Percentiles rank a stretch among this genome's conserved stretches.
These are phyloP conservation scores for Pharnaceum exiguum DNA, from an alignment of 148 eudicot species.

Conservation along the genomic window DNA sequence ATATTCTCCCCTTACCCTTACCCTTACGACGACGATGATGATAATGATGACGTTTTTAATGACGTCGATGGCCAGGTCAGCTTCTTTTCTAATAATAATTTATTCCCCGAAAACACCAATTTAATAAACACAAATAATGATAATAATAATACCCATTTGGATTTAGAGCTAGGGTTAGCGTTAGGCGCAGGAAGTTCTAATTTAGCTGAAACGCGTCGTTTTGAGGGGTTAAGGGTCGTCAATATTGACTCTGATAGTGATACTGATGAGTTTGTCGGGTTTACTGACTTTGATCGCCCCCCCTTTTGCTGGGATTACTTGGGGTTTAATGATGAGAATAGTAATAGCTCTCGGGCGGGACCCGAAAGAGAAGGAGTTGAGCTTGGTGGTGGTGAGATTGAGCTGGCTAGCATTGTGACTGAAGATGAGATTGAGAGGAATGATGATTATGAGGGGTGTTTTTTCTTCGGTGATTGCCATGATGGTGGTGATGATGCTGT, in stretches of 20 bases:
- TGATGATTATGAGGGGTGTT: conserved; percentile 13
- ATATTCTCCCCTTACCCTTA: conserved; percentile 7
- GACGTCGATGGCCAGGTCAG: too few relatives aligned
- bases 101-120: conserved; percentile 30
- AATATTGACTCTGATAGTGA: conserved; percentile 75
- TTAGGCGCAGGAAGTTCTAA: conserved; percentile 9
- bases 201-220: conserved; percentile 8
- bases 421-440: conserved; percentile 16
- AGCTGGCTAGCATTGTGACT: conserved; percentile 31
- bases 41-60: too few relatives aligned
- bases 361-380: conserved; percentile 11
- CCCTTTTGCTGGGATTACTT: conserved; percentile 49
- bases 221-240: conserved; percentile 56
- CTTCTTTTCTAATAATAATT: conserved; percentile 44
- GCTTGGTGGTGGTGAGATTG: conserved; percentile 42
- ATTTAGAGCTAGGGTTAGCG: conserved; percentile 47
- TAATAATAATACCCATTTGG: conserved; percentile 28
- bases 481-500: conserved; percentile 13
- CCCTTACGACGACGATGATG: conserved; percentile 8
- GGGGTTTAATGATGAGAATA: conserved; percentile 31
- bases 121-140: too few relatives aligned
- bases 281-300: conserved; percentile 41
- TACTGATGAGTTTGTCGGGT: conserved; percentile 42
- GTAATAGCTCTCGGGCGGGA: too few relatives aligned
- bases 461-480: conserved; percentile 6